Conservation (phyloP, 139 green algal genomes). For the Coccomyxa sp. region DNA sequence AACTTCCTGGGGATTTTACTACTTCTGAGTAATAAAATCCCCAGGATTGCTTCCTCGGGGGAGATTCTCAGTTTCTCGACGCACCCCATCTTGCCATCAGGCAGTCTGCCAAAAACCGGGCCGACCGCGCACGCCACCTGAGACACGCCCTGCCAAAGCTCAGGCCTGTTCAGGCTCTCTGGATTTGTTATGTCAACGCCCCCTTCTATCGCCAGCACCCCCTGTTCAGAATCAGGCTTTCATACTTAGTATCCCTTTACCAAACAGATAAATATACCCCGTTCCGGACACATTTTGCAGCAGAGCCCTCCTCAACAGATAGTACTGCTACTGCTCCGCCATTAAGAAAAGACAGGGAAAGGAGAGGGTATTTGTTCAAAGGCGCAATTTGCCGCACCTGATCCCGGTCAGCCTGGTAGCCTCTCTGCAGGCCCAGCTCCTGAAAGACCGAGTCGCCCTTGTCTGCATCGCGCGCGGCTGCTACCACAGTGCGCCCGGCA, state of each 20-base stretch:
- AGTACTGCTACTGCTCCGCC: too few species aligned
- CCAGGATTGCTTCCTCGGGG: too few species aligned
- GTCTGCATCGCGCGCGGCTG: conserved; percentile 45
- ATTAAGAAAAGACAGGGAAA: too few species aligned
- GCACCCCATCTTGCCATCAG: conserved; percentile 60
- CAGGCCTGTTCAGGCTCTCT: conserved; percentile 34
- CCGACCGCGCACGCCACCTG: conserved; percentile 66
- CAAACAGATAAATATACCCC: not conserved
- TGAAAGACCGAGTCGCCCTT: conserved; percentile 37
- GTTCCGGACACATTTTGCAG: too few species aligned
- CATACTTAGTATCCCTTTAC: not conserved
- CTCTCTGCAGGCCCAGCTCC: conserved; percentile 33
- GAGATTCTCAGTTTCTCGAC: not conserved
- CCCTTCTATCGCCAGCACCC: conserved; percentile 60
- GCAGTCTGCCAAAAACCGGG: conserved; percentile 51
- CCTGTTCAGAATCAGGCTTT: conserved; percentile 1
- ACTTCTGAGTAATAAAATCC: too few species aligned
- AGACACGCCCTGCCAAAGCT: conserved; percentile 69
- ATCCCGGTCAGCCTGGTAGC: not conserved
- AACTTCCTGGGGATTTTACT: not conserved
- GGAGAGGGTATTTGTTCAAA: too few species aligned
- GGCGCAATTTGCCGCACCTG: too few species aligned
- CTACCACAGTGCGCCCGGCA: conserved; percentile 67
- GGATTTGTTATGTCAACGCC: conserved; percentile 68
- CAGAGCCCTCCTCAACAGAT: too few species aligned